Percentiles rank a stretch among this genome's conserved stretches.
Evolutionary conservation across 108 stramenopile genomes (phyloP).

Genomic region (Stephanodiscus triporus): DNA sequence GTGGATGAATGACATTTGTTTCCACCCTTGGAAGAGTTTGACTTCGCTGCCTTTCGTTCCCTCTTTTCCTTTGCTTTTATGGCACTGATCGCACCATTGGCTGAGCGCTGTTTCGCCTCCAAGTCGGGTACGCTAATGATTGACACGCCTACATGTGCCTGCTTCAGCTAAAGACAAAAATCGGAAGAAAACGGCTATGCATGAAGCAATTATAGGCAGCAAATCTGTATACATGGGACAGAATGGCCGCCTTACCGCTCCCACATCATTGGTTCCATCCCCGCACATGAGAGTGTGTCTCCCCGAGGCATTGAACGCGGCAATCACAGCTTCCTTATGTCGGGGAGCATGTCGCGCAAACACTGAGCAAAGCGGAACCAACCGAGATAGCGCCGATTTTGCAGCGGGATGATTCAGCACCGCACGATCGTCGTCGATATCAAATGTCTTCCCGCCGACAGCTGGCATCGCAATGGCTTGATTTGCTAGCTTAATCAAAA

Average conservation of each 20-base stretch:
- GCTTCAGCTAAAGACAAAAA: constrained; percentile 45
- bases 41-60: constrained; percentile 39
- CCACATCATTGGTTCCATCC: constrained; percentile 98
- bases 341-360: constrained; percentile 95
- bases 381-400: constrained; percentile 53
- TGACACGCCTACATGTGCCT: constrained; percentile 96
- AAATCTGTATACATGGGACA: not conserved
- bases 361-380: constrained; percentile 84
- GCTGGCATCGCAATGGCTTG: constrained; percentile 35
- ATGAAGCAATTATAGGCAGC: not conserved
- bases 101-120: constrained; percentile 82
- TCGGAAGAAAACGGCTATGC: not conserved
- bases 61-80: constrained; percentile 59
- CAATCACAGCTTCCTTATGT: constrained; percentile 96
- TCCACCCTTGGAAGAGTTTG: constrained; percentile 11
- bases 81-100: constrained; percentile 48
- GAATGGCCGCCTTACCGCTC: constrained; percentile 89
- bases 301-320: constrained; percentile 89
- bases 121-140: constrained; percentile 92
- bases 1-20: constrained; percentile 25
- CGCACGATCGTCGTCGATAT: constrained; percentile 41
- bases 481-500: constrained; percentile 54
- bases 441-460: not conserved
- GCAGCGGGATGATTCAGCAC: constrained; percentile 66
- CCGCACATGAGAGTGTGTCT: constrained; percentile 94